Evolutionary conservation across 371 early-diverging fungal species (phyloP).

Genomic region (Mortierella sp.): DNA sequence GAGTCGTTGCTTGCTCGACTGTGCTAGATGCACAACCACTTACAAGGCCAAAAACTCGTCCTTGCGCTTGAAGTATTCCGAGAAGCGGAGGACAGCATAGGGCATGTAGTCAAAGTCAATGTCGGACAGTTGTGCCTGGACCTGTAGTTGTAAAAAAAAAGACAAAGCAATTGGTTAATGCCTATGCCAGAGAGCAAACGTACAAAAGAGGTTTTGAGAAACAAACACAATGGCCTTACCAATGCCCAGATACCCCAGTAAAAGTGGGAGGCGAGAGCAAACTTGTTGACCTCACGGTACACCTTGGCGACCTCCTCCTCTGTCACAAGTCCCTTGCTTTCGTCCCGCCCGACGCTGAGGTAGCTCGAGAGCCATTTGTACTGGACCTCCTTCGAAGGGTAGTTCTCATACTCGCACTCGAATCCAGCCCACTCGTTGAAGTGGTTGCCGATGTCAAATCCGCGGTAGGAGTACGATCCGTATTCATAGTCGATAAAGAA

Average conservation of each 20-base stretch:
- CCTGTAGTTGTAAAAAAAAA: conserved; percentile 20
- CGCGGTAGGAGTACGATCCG: conserved; percentile 85
- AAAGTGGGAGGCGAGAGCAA: conserved; percentile 90
- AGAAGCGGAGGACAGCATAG: conserved; percentile 87
- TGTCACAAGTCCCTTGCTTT: conserved; percentile 41
- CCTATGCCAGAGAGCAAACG: background rate
- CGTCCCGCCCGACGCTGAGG: conserved; percentile 37
- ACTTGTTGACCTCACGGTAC: conserved; percentile 83
- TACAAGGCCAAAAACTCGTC: conserved; percentile 60
- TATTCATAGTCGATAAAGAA: conserved; percentile 97
- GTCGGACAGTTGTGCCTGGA: conserved; percentile 90
- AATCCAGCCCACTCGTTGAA: conserved; percentile 91
- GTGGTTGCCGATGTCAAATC: conserved; percentile 96
- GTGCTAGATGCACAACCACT: background rate
- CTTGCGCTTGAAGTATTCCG: conserved; percentile 79
- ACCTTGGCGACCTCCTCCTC: conserved; percentile 71
- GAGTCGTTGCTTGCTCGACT: background rate
- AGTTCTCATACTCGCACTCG: conserved; percentile 92
- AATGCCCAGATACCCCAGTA: conserved; percentile 96
- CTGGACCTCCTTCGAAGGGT: conserved; percentile 82
- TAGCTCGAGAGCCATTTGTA: conserved; percentile 78
- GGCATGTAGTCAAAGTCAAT: conserved; percentile 94
- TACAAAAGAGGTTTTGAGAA: too few relatives aligned
- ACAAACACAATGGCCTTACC: conserved; percentile 38
- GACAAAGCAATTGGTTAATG: background rate